phyloP scores from a whole-genome alignment of 345 rosid species.

The Corchorus olitorius region DNA sequence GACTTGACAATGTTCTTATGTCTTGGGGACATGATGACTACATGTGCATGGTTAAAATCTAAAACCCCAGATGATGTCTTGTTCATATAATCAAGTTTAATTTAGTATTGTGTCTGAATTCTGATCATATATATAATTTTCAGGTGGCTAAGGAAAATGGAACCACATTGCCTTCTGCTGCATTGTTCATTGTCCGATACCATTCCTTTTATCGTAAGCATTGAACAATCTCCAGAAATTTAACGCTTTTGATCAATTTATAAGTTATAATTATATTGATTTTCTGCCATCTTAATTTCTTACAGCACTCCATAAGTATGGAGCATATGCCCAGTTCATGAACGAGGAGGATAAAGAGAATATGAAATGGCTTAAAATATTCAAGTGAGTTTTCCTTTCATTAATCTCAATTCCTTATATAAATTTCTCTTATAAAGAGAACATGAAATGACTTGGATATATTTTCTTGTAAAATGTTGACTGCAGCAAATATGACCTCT shows the following conservation, averaged over 20 bases:
- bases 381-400: slow-evolving; percentile 32
- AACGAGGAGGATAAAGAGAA: slow-evolving; percentile 42
- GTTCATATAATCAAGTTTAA: not conserved
- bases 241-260: not conserved
- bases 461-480: not conserved
- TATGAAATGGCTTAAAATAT: slow-evolving; percentile 43
- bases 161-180: slow-evolving; percentile 59
- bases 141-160: slow-evolving; percentile 58
- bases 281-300: not conserved
- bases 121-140: not conserved
- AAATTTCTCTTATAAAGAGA: no score
- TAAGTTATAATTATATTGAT: not conserved
- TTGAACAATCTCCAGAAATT: not conserved
- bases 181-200: slow-evolving; percentile 62
- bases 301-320: slow-evolving; percentile 43
- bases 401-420: not conserved
- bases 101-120: not conserved
- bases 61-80: not conserved
- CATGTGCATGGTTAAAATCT: slow-evolving; percentile 52
- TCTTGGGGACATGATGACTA: slow-evolving; percentile 77
- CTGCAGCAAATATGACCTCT: slow-evolving; percentile 33
- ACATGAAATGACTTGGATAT: not conserved
- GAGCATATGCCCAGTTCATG: slow-evolving; percentile 44
- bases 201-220: slow-evolving; percentile 62
- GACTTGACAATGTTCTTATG: slow-evolving; percentile 57